Evolutionary conservation across 2,329 filamentous ascomycete genomes (phyloP), one percentile per base, ranked within the genome.

Genomic region (Penicillium sp.): DNA sequence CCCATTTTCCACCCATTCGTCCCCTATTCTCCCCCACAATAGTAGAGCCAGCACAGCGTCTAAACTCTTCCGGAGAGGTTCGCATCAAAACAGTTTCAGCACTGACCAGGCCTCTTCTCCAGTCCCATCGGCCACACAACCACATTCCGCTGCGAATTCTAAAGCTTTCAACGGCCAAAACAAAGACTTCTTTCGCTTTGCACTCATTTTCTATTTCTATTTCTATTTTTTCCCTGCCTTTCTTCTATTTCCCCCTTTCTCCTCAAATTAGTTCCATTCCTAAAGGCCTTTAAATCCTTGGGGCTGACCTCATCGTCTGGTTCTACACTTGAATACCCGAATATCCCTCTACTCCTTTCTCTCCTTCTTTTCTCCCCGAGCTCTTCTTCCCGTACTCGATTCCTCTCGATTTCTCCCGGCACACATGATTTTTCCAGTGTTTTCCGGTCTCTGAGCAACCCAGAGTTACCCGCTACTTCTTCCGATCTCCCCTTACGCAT

Each of bases 91-190:
- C 24, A 55, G 55, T 47, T 54, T 47, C 40, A 32, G 48, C 16
- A 38, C 44, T 42, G 47, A 21, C 24, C 44, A 48, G 36, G 48
- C 46, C 46, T 27, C 24, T 53, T 43, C 49, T 45, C 45, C 48
- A 46, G 41, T 48, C 29, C 24, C 27, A 32, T 49, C 45, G 39
- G 41, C 45, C 57, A 42, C 50, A 51, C 60, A 56, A 59, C 59
- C 54, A 62, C 62, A 64, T 64, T 64, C 62, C 56, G 53, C 38
- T 21, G 13, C 29, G 44, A 11, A 53, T 31, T 29, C 24, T n/a
- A 32, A 45, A 54, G 53, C 57, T 60, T 66, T 60, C 66, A 27
- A 66, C 66, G 64, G 62, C 67, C 70, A 70, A 68, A 72, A 72
- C 68, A 72, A 71, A 70, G 61, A 65, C 55, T 51, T 47, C 52